Conservation (phyloP, 2,329 filamentous ascomycete genomes). For the Paraphoma chrysanthemicola region DNA sequence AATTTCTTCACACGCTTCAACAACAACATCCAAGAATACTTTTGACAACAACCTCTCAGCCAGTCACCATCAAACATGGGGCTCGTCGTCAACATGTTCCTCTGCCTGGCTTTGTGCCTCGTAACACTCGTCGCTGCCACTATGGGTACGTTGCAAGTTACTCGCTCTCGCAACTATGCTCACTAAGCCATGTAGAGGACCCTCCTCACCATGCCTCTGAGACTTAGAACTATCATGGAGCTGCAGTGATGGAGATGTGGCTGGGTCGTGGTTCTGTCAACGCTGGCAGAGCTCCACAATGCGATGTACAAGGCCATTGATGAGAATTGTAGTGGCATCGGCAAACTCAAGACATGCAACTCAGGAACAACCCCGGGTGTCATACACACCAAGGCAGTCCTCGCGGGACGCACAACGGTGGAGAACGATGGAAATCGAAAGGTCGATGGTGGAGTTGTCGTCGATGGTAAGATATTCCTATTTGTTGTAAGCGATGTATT, state of each 20-base stretch:
- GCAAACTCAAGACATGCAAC: neutral
- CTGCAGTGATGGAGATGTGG: neutral
- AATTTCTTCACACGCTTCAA: no score
- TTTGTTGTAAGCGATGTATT: no score
- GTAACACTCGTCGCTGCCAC: no score
- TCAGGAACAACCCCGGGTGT: neutral
- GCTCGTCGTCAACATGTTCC: neutral
- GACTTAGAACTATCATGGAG: neutral
- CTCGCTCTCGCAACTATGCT: no score
- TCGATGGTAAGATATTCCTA: no score
- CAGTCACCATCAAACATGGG: neutral
- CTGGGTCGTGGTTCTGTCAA: neutral
- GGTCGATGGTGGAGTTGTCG: no score
- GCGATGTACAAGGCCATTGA: neutral
- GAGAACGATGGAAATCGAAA: no score
- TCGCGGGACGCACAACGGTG: no score
- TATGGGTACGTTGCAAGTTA: no score
- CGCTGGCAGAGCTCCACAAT: neutral
- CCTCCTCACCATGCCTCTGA: neutral
- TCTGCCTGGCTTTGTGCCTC: neutral
- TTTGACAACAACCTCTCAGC: no score
- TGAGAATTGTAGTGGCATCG: neutral
- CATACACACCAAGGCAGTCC: neutral
- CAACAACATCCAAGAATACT: no score
- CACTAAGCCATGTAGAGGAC: no score